Percentiles rank a stretch among this genome's conserved stretches.
phyloP scores from a whole-genome alignment of 805 yeast genomes.

The Hanseniaspora clermontiae region DNA sequence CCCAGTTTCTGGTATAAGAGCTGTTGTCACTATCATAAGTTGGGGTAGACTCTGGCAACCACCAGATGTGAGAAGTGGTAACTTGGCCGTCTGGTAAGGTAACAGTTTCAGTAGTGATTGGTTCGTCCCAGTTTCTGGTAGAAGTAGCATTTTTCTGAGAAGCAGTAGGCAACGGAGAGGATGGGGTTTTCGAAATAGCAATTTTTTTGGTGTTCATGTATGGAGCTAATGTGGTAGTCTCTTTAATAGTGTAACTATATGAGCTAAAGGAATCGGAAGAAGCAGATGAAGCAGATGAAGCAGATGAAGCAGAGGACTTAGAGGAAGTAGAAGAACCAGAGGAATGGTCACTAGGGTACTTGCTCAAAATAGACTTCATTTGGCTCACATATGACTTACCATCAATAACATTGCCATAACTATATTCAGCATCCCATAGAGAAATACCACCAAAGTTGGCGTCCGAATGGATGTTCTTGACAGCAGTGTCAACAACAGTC shows the following conservation, averaged over 20 bases:
- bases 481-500: constrained; percentile 30
- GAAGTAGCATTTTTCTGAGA: not conserved
- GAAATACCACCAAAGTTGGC: constrained; percentile 74
- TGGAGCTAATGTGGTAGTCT: constrained; percentile 14
- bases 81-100: constrained; percentile 14
- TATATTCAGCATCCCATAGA: constrained; percentile 86
- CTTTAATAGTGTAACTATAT: too few relatives aligned
- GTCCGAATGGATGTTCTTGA: constrained; percentile 62
- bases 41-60: not conserved
- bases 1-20: constrained; percentile 12
- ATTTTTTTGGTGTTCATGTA: constrained; percentile 15
- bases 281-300: too few relatives aligned
- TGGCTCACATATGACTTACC: constrained; percentile 34
- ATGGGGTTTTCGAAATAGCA: not conserved
- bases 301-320: too few relatives aligned
- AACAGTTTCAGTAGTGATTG: constrained; percentile 13
- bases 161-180: not conserved
- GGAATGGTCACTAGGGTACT: constrained; percentile 16
- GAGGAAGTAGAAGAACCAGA: too few relatives aligned
- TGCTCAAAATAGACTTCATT: constrained; percentile 33
- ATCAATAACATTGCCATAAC: constrained; percentile 34
- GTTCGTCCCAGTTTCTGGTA: not conserved
- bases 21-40: too few relatives aligned
- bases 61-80: constrained; percentile 15
- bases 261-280: too few relatives aligned